Evolutionary conservation across 192 early-diverging fungal species (phyloP).

Genomic region (Paraglomus occultum): DNA sequence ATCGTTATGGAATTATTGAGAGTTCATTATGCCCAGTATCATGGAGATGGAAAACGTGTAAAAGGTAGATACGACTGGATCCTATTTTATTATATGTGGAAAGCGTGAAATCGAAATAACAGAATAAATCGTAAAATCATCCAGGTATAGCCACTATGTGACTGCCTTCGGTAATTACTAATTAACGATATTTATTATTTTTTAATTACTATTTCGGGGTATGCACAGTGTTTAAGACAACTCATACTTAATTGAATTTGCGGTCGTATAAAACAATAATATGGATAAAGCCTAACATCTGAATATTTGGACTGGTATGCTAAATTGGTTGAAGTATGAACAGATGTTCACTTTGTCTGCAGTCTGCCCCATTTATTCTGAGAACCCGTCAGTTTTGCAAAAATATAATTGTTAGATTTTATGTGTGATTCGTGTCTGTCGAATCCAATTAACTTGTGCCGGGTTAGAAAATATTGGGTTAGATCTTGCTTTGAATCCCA

Average conservation of each 20-base stretch:
- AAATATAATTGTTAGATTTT: too few species aligned
- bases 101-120: slow-evolving; percentile 7
- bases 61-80: slow-evolving; percentile 12
- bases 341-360: too few species aligned
- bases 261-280: slow-evolving; percentile 15
- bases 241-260: slow-evolving; percentile 1
- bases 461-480: too few species aligned
- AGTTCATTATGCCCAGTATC: slow-evolving; percentile 9
- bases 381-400: too few species aligned
- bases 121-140: not conserved
- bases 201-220: slow-evolving; percentile 11
- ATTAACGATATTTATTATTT: slow-evolving; percentile 1
- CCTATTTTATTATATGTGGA: not conserved
- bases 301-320: too few species aligned
- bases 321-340: too few species aligned
- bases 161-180: not conserved
- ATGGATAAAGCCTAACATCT: not conserved
- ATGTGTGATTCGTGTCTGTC: too few species aligned
- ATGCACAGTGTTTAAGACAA: slow-evolving; percentile 3
- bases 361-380: too few species aligned
- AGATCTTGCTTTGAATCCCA: too few species aligned
- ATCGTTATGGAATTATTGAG: slow-evolving; percentile 14
- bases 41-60: not conserved
- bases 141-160: slow-evolving; percentile 4
- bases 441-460: too few species aligned